Evolutionary conservation across 2,329 filamentous ascomycete genomes (phyloP).

Genomic region (Leptographium flavum): DNA sequence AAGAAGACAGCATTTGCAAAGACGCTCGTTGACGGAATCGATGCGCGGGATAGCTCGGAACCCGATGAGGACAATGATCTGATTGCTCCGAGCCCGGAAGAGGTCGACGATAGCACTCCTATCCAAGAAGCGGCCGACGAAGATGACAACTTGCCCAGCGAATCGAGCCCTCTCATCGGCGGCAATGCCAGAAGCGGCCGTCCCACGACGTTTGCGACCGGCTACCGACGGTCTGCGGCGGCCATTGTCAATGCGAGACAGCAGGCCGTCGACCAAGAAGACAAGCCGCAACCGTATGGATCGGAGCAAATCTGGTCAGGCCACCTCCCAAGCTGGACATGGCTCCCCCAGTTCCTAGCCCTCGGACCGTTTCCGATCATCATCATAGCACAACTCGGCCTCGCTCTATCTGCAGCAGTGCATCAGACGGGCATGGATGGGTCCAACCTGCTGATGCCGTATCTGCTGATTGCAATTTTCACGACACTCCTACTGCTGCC

Average conservation of each 20-base stretch:
- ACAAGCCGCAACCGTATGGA: conserved; percentile 32
- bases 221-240: conserved; percentile 35
- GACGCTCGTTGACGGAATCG: conserved; percentile 20
- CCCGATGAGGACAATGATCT: conserved; percentile 20
- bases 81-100: conserved; percentile 25
- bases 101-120: conserved; percentile 7
- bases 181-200: conserved; percentile 11
- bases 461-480: conserved; percentile 53
- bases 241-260: conserved; percentile 12
- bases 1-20: conserved; percentile 56
- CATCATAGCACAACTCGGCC: conserved; percentile 59
- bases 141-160: too few species aligned
- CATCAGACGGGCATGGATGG: conserved; percentile 79
- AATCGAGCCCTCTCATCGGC: conserved; percentile 35
- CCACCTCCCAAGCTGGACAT: conserved; percentile 66
- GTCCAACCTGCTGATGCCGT: conserved; percentile 54
- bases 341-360: conserved; percentile 74
- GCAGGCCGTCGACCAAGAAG: not conserved
- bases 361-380: conserved; percentile 67
- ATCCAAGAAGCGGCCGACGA: not conserved
- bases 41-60: conserved; percentile 24
- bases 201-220: conserved; percentile 39
- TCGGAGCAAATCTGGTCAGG: conserved; percentile 79
- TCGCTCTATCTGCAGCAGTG: conserved; percentile 58
- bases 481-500: conserved; percentile 63